Evolutionary conservation across 345 rosid genomes (phyloP), one percentile per base, ranked within the genome.

Genomic region (Lagerstroemia speciosa): DNA sequence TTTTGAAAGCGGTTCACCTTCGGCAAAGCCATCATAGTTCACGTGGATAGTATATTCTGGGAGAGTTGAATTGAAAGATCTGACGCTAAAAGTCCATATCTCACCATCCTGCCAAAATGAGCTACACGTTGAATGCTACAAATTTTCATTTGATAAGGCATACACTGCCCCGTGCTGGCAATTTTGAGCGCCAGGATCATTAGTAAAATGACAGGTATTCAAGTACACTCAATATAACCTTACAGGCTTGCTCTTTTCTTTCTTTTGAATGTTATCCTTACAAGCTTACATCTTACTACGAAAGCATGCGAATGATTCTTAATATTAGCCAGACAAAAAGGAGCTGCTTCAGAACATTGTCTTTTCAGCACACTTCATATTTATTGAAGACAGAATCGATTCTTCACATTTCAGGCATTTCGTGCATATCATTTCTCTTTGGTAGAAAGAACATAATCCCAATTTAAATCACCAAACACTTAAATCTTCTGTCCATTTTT

Each of bases 1-100:
- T 30, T 24, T 9, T 43, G 15, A 52, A 11, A 14, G 24, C 27
- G 2, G 43, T 50, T 55, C 77, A 91, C 99, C 99, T 88, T 94
- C 99, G 5, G 96, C 93, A 73, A 94, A 94, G 67, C 99, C 99
- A 66, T 91, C 99, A 73, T 94, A 94, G 65, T 87, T 94, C 38
- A 94, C 97, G 80, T 80, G 88, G 67, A 91, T 86, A 40, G 98
- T 89, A 11, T 86, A 87, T 67, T 91, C 85, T 0, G 99, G 98
- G 5, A 86, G 87, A 64, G 86, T 75, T 0, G 85, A 61, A 73
- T 81, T 96, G 65, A 86, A 91, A 29, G 98, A 85, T 79, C 99
- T 87, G 32, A 91, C 99, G 60, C 85, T 94, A 37, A 91, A 91
- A 37, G 95, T 94, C 99, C 99, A 91, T 65, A 91, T 76, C 84